phyloP scores from a whole-genome alignment of 805 yeast species.

The Tetrapisispora taiwanensis region DNA sequence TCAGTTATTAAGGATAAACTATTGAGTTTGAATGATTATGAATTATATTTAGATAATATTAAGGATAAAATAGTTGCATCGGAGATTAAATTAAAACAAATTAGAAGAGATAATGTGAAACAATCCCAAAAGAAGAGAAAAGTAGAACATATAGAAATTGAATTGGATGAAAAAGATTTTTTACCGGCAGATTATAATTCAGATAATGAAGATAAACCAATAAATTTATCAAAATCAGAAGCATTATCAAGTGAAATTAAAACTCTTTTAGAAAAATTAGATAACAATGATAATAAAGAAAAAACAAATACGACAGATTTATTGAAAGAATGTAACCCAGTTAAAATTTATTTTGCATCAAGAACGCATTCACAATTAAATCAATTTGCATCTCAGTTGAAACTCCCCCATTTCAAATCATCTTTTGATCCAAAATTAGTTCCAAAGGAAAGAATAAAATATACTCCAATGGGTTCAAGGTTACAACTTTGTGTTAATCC shows the following conservation, averaged over 20 bases:
- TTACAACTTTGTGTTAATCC: slow-evolving; percentile 76
- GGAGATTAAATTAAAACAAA: slow-evolving; percentile 4
- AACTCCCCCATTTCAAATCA: slow-evolving; percentile 53
- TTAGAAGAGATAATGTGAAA: slow-evolving; percentile 5
- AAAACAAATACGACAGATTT: background rate
- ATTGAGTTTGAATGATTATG: slow-evolving; percentile 27
- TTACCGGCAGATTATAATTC: slow-evolving; percentile 15
- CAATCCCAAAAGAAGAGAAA: slow-evolving; percentile 12
- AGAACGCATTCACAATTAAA: slow-evolving; percentile 84
- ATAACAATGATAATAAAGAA: slow-evolving; percentile 12
- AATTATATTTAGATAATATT: slow-evolving; percentile 27
- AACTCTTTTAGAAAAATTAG: slow-evolving; percentile 36
- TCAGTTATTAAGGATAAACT: slow-evolving; percentile 18
- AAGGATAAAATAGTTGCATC: slow-evolving; percentile 5
- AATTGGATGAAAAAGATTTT: slow-evolving; percentile 22
- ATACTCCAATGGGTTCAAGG: slow-evolving; percentile 69
- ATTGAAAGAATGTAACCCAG: slow-evolving; percentile 20
- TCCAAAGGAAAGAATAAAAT: slow-evolving; percentile 47
- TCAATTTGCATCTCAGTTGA: slow-evolving; percentile 69
- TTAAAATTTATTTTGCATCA: slow-evolving; percentile 61
- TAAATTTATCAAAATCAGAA: background rate
- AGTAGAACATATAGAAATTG: slow-evolving; percentile 17
- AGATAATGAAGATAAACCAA: slow-evolving; percentile 1
- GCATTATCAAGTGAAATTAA: slow-evolving; percentile 39
- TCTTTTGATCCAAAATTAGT: slow-evolving; percentile 33